These are phyloP conservation scores for Huntiella moniliformis DNA, from an alignment of 2,329 filamentous ascomycete species.

Conservation along the genomic window DNA sequence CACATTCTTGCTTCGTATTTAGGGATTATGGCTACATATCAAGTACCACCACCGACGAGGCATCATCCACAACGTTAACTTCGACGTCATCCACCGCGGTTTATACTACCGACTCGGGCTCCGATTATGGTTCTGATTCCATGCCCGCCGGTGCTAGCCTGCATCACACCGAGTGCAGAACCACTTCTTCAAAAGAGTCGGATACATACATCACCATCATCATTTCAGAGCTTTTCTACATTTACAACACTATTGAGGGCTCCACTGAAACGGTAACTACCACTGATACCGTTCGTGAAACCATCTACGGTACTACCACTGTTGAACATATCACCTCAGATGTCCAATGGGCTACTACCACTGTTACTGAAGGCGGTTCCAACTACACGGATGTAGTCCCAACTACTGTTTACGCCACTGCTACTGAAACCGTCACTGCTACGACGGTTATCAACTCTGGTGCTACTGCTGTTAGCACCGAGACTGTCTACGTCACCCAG, in stretches of 20 bases:
- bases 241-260: constrained; percentile 13
- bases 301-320: constrained; percentile 4
- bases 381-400: neutral
- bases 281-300: constrained; percentile 7
- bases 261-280: constrained; percentile 10
- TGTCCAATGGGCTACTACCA: neutral
- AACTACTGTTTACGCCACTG: constrained; percentile 3
- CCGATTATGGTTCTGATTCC: neutral
- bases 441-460: constrained; percentile 1
- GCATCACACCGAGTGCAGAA: constrained; percentile 6
- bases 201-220: constrained; percentile 11
- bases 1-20: too few relatives aligned
- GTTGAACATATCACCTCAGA: neutral
- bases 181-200: neutral
- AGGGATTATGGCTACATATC: too few relatives aligned
- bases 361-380: neutral
- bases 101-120: neutral
- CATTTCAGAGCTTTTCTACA: constrained; percentile 12
- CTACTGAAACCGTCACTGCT: constrained; percentile 3
- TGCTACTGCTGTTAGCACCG: neutral
- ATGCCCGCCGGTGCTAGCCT: constrained; percentile 2
- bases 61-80: too few relatives aligned
- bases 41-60: too few relatives aligned
- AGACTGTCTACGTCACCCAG: neutral
- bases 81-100: neutral